Evolutionary conservation across 2,329 filamentous ascomycete species (phyloP).

Genomic region (Chaetomium olivaceum): DNA sequence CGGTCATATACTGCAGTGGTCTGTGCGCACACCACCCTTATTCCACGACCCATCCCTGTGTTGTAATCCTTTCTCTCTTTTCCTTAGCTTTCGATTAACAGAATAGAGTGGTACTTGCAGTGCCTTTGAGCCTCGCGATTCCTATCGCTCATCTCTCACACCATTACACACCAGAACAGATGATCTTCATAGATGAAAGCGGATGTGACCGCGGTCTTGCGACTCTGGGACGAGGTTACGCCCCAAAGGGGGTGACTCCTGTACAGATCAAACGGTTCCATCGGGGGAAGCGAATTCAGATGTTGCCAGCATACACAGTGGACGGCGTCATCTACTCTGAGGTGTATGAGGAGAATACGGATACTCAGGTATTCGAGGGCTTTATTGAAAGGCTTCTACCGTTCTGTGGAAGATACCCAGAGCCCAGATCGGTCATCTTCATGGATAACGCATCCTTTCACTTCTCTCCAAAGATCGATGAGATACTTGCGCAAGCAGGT

Average conservation of each 20-base stretch:
- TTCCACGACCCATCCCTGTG: too few relatives aligned
- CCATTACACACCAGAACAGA: not conserved
- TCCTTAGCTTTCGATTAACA: too few relatives aligned
- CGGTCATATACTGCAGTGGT: too few relatives aligned
- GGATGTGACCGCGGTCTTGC: not conserved
- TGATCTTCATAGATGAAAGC: conserved; percentile 1
- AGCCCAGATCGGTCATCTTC: not conserved
- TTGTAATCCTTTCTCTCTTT: too few relatives aligned
- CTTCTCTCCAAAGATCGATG: not conserved
- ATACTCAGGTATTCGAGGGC: not conserved
- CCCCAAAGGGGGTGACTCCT: not conserved
- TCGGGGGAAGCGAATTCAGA: not conserved
- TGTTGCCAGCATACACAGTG: not conserved
- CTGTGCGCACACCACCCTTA: too few relatives aligned
- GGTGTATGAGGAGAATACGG: not conserved
- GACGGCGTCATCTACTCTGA: not conserved
- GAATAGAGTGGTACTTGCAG: too few relatives aligned
- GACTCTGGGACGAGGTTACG: not conserved
- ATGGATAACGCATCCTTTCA: not conserved
- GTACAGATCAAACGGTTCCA: not conserved
- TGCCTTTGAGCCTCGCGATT: too few relatives aligned
- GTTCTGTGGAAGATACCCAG: not conserved
- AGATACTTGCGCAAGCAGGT: not conserved
- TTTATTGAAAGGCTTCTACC: not conserved
- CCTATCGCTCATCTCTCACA: too few relatives aligned